Evolutionary conservation across 495 filamentous ascomycete species (phyloP).

Genomic region (Penicillium silybi): DNA sequence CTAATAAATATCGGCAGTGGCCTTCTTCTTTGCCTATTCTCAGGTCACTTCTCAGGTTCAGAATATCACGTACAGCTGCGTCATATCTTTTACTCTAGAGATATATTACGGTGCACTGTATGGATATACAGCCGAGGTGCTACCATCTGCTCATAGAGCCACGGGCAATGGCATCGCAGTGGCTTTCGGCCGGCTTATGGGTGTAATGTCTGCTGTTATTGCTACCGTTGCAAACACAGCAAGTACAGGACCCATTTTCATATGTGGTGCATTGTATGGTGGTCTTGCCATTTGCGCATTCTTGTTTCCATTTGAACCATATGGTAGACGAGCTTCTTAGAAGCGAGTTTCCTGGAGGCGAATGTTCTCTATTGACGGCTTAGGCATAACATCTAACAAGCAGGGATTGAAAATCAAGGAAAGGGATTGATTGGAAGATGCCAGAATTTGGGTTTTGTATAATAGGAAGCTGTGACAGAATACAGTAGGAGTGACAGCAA

Average conservation of each 20-base stretch:
- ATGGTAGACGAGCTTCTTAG: background rate
- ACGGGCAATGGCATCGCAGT: background rate
- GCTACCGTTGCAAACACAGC: background rate
- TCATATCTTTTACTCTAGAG: conserved; percentile 54
- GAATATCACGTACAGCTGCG: background rate
- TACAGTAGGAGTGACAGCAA: too few species aligned
- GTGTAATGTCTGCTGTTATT: background rate
- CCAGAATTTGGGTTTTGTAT: too few species aligned
- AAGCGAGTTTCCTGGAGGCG: too few species aligned
- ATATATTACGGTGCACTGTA: conserved; percentile 66
- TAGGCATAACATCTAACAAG: too few species aligned
- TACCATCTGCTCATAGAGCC: background rate
- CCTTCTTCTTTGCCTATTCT: conserved; percentile 57
- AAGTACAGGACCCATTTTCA: background rate
- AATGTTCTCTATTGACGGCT: too few species aligned
- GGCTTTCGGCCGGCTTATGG: background rate
- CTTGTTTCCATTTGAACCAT: background rate
- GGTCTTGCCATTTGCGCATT: background rate
- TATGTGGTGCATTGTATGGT: background rate
- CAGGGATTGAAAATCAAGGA: too few species aligned
- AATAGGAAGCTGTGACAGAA: too few species aligned
- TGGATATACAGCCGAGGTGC: conserved; percentile 42
- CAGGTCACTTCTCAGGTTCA: conserved; percentile 25
- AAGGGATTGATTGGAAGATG: too few species aligned
- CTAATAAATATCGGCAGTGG: conserved; percentile 32